Percentiles rank a stretch among this genome's conserved stretches.
phyloP scores from a whole-genome alignment of 179 eudicot genomes.

The Spinacia oleracea region DNA sequence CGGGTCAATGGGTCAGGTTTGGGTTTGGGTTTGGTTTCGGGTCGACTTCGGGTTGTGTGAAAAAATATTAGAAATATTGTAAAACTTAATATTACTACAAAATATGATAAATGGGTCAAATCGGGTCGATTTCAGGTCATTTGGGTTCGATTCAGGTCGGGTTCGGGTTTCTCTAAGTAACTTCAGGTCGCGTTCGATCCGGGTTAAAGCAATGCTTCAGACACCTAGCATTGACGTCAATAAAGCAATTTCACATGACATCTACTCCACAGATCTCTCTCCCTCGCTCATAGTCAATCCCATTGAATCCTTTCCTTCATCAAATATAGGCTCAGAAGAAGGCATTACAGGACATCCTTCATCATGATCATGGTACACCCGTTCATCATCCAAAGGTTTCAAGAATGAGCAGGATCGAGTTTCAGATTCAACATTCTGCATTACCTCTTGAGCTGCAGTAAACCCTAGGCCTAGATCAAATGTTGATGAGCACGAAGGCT shows the following conservation, averaged over 20 bases:
- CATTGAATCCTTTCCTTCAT: constrained; percentile 35
- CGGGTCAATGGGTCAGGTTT: too few species aligned
- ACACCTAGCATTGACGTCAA: not conserved
- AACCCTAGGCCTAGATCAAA: constrained; percentile 43
- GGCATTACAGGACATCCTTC: constrained; percentile 42
- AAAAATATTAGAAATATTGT: too few species aligned
- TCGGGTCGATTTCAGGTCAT: too few species aligned
- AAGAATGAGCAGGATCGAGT: constrained; percentile 54
- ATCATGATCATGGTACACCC: constrained; percentile 45
- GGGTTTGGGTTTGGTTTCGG: too few species aligned
- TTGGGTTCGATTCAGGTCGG: too few species aligned
- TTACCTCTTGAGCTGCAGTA: constrained; percentile 43
- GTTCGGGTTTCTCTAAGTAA: too few species aligned
- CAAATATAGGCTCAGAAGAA: constrained; percentile 38
- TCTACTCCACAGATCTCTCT: constrained; percentile 27
- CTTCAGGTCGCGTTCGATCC: too few species aligned
- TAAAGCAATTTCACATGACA: not conserved
- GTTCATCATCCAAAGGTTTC: constrained; percentile 64
- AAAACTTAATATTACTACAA: too few species aligned
- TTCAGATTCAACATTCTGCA: constrained; percentile 44
- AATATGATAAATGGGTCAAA: too few species aligned
- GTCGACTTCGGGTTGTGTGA: too few species aligned
- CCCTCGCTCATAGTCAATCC: constrained; percentile 33
- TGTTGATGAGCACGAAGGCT: constrained; percentile 54
- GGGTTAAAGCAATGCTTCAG: too few species aligned